These are phyloP conservation scores for Nannochloropsis oceanica DNA, from an alignment of 108 stramenopile genomes.

Conservation along the genomic window DNA sequence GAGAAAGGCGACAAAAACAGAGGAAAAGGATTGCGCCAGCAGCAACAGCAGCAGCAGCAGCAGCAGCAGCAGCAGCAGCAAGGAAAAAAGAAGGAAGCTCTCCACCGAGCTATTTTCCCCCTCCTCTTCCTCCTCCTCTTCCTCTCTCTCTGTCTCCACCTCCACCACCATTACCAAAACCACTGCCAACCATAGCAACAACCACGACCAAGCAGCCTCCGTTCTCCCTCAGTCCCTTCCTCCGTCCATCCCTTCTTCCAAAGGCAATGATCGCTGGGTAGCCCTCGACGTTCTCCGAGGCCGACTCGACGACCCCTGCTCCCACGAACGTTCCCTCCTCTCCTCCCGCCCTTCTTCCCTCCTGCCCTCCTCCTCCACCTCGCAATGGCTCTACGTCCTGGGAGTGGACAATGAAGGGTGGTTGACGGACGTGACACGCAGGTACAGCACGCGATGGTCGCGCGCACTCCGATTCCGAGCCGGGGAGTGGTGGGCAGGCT, in stretches of 20 bases:
- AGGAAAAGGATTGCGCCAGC: neutral
- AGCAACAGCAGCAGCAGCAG: too few species aligned
- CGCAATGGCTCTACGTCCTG: conserved; percentile 1
- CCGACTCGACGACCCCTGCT: neutral
- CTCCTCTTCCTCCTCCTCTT: neutral
- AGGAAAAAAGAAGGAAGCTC: too few species aligned
- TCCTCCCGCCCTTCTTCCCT: neutral
- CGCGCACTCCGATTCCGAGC: neutral
- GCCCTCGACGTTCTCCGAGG: neutral
- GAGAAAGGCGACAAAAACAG: neutral
- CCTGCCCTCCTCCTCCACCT: neutral
- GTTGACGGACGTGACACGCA: conserved; percentile 12
- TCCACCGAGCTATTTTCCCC: neutral
- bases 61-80: too few species aligned
- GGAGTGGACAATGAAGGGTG: neutral
- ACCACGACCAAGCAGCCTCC: too few species aligned
- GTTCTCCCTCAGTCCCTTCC: too few species aligned
- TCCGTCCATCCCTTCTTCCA: too few species aligned
- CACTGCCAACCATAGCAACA: too few species aligned
- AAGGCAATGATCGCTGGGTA: neutral
- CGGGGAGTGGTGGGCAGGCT: neutral
- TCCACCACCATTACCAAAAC: too few species aligned
- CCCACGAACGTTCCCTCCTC: neutral
- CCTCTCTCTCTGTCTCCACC: neutral
- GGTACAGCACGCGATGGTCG: conserved; percentile 15